Percentiles rank a stretch among this genome's conserved stretches.
Conservation (phyloP, 352 stramenopile species). For the Phytophthora rubi region DNA sequence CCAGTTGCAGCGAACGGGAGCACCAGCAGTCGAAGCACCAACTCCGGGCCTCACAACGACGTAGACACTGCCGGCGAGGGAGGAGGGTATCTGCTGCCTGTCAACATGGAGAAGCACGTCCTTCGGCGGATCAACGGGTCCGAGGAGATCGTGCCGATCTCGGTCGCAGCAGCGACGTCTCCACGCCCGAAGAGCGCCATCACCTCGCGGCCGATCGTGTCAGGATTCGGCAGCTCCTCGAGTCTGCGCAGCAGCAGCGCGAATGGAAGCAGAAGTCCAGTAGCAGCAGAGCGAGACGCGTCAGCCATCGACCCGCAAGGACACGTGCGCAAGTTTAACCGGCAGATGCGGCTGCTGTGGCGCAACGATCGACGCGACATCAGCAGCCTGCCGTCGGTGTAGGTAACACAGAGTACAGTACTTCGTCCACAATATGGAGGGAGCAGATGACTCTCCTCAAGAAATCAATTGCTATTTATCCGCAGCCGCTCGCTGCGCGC, state of each 20-base stretch:
- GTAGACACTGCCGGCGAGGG: constrained; percentile 5
- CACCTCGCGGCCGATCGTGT: constrained; percentile 15
- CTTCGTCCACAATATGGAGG: neutral
- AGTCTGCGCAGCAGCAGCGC: constrained; percentile 17
- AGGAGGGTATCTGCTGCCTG: constrained; percentile 52
- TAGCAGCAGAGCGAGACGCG: constrained; percentile 7
- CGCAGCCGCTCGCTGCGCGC: neutral
- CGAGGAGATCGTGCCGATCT: constrained; percentile 35
- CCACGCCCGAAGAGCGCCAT: constrained; percentile 12
- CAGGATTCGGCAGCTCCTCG: neutral
- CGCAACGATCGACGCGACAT: constrained; percentile 61
- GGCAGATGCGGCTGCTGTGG: constrained; percentile 69
- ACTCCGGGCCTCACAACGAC: constrained; percentile 14
- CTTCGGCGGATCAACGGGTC: constrained; percentile 22
- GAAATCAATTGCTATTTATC: neutral
- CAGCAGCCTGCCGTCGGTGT: constrained; percentile 44
- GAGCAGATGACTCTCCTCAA: neutral
- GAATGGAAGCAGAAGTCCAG: neutral
- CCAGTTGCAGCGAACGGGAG: constrained; percentile 7
- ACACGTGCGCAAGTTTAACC: constrained; percentile 74
- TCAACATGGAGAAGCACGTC: constrained; percentile 64
- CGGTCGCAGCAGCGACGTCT: constrained; percentile 11
- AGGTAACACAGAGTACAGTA: neutral
- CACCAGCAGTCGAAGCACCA: constrained; percentile 25
- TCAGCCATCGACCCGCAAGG: constrained; percentile 45